Conservation (phyloP, 129 eudicot genomes). For the Kitagawia praeruptora region DNA sequence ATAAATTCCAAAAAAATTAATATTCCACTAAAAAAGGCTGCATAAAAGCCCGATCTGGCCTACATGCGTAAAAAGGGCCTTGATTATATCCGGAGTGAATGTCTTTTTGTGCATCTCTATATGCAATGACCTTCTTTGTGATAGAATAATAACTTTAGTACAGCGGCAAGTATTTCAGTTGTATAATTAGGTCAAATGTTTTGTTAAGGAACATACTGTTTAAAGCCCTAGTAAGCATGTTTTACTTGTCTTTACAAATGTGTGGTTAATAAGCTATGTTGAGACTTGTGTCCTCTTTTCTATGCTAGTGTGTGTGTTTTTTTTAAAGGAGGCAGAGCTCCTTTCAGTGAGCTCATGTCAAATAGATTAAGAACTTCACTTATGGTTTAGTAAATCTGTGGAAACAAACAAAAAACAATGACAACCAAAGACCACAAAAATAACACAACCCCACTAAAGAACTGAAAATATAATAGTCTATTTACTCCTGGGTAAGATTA, state of each 20-base stretch:
- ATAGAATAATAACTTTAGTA: background rate
- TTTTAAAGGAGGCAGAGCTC: background rate
- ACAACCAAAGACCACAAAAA: background rate
- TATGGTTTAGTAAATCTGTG: background rate
- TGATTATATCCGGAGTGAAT: too few relatives aligned
- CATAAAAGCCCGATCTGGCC: too few relatives aligned
- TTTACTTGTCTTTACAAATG: background rate
- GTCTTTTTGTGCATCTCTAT: background rate
- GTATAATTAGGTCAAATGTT: background rate
- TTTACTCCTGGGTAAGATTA: background rate
- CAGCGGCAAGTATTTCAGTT: background rate
- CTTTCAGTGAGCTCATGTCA: background rate
- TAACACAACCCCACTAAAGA: background rate
- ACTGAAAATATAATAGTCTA: background rate
- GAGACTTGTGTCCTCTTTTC: background rate
- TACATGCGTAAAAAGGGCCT: too few relatives aligned
- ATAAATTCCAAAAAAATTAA: too few relatives aligned
- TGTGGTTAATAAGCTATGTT: background rate
- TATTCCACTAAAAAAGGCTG: too few relatives aligned
- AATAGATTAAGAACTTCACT: background rate
- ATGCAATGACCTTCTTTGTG: background rate
- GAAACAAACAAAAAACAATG: background rate
- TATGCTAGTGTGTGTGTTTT: background rate
- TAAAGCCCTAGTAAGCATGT: background rate
- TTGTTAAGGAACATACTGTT: background rate